A percentile compares a stretch with the other conserved stretches of the same genome.
Conservation (phyloP, 2,329 filamentous ascomycete genomes). For the Ophiostoma triangulosporum region DNA sequence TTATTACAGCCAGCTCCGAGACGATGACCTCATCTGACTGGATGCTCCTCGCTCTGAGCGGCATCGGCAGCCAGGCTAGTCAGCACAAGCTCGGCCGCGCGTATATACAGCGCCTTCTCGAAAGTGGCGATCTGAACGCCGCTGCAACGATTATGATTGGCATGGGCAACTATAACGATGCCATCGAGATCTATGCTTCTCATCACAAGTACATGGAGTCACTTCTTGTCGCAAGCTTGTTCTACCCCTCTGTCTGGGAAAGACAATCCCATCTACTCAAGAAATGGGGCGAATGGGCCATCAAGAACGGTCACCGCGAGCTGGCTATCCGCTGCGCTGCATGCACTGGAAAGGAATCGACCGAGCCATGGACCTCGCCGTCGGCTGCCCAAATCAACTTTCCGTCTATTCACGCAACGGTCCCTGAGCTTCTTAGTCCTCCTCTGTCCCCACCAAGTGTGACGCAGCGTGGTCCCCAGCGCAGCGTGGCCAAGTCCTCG, state of each 20-base stretch:
- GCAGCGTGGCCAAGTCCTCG: constrained; percentile 62
- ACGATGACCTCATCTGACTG: constrained; percentile 91
- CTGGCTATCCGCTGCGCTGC: constrained; percentile 88
- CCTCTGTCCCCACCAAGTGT: constrained; percentile 58
- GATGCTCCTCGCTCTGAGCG: constrained; percentile 88
- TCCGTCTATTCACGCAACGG: constrained; percentile 32
- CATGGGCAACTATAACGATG: constrained; percentile 83
- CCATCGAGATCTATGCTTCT: constrained; percentile 90
- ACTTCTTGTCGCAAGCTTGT: constrained; percentile 70
- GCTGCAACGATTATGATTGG: constrained; percentile 87
- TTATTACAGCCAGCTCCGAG: constrained; percentile 66
- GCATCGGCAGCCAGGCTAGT: constrained; percentile 64
- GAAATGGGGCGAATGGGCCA: constrained; percentile 89
- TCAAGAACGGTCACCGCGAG: constrained; percentile 75
- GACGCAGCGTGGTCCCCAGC: constrained; percentile 42
- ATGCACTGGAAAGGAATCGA: constrained; percentile 73
- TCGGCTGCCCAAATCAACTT: constrained; percentile 52
- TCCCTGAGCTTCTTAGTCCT: constrained; percentile 52
- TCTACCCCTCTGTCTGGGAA: constrained; percentile 79
- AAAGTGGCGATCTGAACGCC: constrained; percentile 80
- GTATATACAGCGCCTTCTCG: constrained; percentile 80
- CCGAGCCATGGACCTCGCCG: constrained; percentile 79
- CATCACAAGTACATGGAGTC: constrained; percentile 89
- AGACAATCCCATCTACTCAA: constrained; percentile 75
- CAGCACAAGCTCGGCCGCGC: constrained; percentile 84